Evolutionary conservation across 345 rosid genomes (phyloP).

Genomic region (Iberis pinnata): DNA sequence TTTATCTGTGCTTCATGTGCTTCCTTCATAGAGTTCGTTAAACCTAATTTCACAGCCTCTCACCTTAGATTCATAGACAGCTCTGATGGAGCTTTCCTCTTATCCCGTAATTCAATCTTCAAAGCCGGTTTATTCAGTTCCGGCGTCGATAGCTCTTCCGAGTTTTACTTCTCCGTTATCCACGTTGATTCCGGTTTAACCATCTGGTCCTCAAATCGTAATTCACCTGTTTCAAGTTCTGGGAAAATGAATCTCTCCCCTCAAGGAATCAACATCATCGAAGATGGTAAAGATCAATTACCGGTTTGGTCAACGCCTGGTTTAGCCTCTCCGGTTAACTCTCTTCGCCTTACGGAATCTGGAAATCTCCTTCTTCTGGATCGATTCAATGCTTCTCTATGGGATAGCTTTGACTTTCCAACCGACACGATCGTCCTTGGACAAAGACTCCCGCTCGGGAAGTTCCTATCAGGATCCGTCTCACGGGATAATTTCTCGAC

Average conservation of each 20-base stretch:
- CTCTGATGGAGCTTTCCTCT: constrained; percentile 49
- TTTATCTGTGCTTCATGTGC: constrained; percentile 34
- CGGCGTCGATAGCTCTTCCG: constrained; percentile 25
- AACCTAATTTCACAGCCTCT: constrained; percentile 69
- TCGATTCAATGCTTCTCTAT: constrained; percentile 47
- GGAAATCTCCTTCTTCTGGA: constrained; percentile 74
- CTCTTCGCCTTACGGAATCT: constrained; percentile 48
- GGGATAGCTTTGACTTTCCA: constrained; percentile 76
- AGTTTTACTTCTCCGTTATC: constrained; percentile 61
- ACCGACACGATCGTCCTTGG: constrained; percentile 71
- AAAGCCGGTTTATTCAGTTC: constrained; percentile 62
- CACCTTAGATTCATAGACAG: constrained; percentile 40
- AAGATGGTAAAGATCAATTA: constrained; percentile 34
- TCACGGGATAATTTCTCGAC: constrained; percentile 40
- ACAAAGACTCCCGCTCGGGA: constrained; percentile 42
- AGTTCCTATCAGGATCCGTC: constrained; percentile 41
- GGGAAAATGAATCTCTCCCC: constrained; percentile 52
- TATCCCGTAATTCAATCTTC: constrained; percentile 49
- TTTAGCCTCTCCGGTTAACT: constrained; percentile 41
- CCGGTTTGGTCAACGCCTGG: constrained; percentile 63
- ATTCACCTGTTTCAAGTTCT: constrained; percentile 50
- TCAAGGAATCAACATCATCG: constrained; percentile 49
- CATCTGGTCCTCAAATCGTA: constrained; percentile 85
- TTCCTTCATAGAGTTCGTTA: constrained; percentile 39
- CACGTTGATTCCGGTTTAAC: constrained; percentile 50